These are phyloP conservation scores for Massarina eburnea DNA, from an alignment of 2,329 filamentous ascomycete species.

Conservation along the genomic window DNA sequence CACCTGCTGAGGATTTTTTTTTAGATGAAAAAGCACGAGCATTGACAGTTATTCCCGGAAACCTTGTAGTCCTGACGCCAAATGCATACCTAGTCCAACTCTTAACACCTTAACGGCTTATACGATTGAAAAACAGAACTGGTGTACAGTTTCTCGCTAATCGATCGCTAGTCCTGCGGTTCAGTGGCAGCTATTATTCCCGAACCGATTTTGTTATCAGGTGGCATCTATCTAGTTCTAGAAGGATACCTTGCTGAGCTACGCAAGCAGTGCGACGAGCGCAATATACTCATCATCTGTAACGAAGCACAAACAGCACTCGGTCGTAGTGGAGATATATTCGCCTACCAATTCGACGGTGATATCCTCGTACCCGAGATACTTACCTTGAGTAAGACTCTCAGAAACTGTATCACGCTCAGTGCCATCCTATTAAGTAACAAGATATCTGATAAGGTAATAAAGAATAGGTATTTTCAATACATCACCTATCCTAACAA, in stretches of 20 bases:
- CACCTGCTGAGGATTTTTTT: no score
- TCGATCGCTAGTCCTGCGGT: slow-evolving; percentile 61
- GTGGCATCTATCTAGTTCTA: slow-evolving; percentile 62
- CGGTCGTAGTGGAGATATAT: slow-evolving; percentile 49
- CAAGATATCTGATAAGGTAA: slow-evolving; percentile 53
- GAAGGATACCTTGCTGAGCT: slow-evolving; percentile 60
- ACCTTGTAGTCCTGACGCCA: slow-evolving; percentile 60
- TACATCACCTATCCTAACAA: slow-evolving; percentile 66
- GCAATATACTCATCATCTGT: slow-evolving; percentile 38
- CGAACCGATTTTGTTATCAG: slow-evolving; percentile 61
- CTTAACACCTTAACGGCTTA: slow-evolving; percentile 59
- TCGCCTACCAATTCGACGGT: slow-evolving; percentile 59
- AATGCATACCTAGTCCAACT: slow-evolving; percentile 64
- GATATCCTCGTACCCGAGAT: slow-evolving; percentile 52
- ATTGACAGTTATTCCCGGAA: slow-evolving; percentile 58
- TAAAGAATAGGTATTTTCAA: slow-evolving; percentile 56
- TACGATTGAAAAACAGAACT: slow-evolving; percentile 69
- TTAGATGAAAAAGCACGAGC: no score
- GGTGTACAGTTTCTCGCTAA: slow-evolving; percentile 62
- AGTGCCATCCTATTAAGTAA: slow-evolving; percentile 59
- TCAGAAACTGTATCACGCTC: slow-evolving; percentile 62
- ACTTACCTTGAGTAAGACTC: slow-evolving; percentile 61
- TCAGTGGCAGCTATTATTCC: slow-evolving; percentile 65
- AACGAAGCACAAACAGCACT: slow-evolving; percentile 42
- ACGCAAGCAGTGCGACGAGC: slow-evolving; percentile 45